Evolutionary conservation across 768 basidiomycete genomes (phyloP), one percentile per base, ranked within the genome.

Genomic region (Podaxis pistillaris): DNA sequence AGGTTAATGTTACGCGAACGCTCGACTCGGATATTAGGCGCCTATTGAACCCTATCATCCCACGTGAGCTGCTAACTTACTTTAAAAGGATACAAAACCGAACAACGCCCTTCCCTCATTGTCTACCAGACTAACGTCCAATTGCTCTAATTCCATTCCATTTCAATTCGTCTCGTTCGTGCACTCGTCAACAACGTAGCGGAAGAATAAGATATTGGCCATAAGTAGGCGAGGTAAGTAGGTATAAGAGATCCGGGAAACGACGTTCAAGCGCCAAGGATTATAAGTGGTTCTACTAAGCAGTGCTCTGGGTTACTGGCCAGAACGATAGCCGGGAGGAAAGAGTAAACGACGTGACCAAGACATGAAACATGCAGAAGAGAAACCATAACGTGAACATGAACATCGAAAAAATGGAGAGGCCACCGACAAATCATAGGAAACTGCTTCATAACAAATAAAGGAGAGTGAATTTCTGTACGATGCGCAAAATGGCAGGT

Each of bases 271-370:
- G 52, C 33, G 33, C 22, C 36, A 49, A 19, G 47, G 7, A 59
- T 59, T 59, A 59, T 38, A 59, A 59, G 49, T 37, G 49, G 36
- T 49, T 59, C 37, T 59, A 59, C 24, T 50, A 59, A 51, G 47
- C 44, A 19, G 30, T n/a, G 19, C 9, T 33, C 9, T 33, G 33
- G 33, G 33, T 9, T 33, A 33, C 33, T 33, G 33, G 33, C 33
- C 9, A 9, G 11, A 50, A 9, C 22, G 22, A 19, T 15, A 37
- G 28, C 38, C 22, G 22, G 36, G 51, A 24, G 5, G 22, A 15
- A 59, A 13, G 13, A 13, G 22, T 22, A 7, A 38, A 59, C 47
- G 19, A n/a, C 47, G 47, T 49, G 47, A 46, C n/a, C 11, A 46
- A 15, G 38, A 17, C 44, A 46, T 46, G 40, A 8, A 44, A 44